Base-by-base conservation (phyloP, 352 stramenopile species). In the Blastocystis sp. region DNA sequence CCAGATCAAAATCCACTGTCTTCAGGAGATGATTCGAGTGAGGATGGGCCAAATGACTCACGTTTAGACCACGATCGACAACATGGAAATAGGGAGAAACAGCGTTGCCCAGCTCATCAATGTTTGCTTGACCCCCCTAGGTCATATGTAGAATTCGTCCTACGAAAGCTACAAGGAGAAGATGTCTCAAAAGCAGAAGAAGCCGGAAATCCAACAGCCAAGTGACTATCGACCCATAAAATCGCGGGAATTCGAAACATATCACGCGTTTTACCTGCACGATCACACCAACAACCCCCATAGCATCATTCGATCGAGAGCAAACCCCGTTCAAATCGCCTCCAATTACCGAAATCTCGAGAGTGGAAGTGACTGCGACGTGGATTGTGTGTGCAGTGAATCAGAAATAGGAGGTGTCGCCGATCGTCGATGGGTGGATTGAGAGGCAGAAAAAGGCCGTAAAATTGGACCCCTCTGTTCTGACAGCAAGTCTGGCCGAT, bases 351-450 rank as follows among this genome's bases (percentile, higher is more conserved):
- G 13, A 64, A 20, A 66, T 18, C 55, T 81, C 0, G 70, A 81
- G 54, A 81, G 70, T 34, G 70, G 43, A 34, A 81, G 70, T 24
- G 70, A 81, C 8, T 81, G 70, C 39, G 70, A 81, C 18, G 70
- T 81, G 13, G 9, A 0, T 34, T 18, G 30, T 54, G n/a, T 20
- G 8, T 26, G 7, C 26, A 24, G 34, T 50, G 43, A n/a, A 13
- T 65, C 18, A 65, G 68, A 65, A 24, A 24, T 81, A 81, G 70
- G 70, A 81, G 3, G 43, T 79, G 39, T 79, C 70, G 30, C 39
- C 43, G 7, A 13, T 37, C 5, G 45, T 62, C 50, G 50, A 59
- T 59, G 50, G 50, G n/a, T 20, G 24, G 70, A 65, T 65, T 13
- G 20, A 62, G 20, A 20, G 1, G 54, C 20, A 64, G n/a, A 63